Evolutionary conservation across 108 stramenopile species (phyloP), one percentile per base, ranked within the genome.

Genomic region (Epipyxis sp.): DNA sequence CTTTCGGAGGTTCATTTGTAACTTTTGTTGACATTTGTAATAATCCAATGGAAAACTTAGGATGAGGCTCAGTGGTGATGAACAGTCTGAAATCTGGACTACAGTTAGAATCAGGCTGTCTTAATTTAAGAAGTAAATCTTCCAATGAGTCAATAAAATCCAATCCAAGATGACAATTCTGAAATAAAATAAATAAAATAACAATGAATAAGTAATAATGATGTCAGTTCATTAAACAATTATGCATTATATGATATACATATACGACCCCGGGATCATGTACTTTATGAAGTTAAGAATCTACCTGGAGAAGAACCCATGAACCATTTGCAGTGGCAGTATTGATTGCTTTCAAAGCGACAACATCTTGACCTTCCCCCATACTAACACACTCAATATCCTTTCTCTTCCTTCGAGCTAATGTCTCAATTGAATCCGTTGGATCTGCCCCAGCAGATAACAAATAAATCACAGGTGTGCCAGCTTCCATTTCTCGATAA

Each of bases 361-460:
- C 69, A 13, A 78, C 72, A 44, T 87, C 87, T 59, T 87, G 83
- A 37, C 80, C 88, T 71, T 88, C 88, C 0, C 89, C 89, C 89
- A 90, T 90, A 40, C 78, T 69, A 1, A 90, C 86, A 76, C 83
- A 85, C 20, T 76, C 72, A 30, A 87, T 78, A 29, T 69, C 79
- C 25, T 69, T 69, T 62, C 82, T 80, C 37, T 85, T 85, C 35
- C 83, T 85, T 65, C 87, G 78, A 0, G 86, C 87, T 3, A 85
- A 77, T 37, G 69, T 43, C 59, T 90, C 85, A 29, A 89, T 78
- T 29, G 78, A 42, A 16, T 90, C 89, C 6, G 89, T 90, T n/a
- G 89, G 88, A 79, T 90, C 89, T 1, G 87, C 89, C 10, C 89
- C 89, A 0, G 88, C 83, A 43, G 82, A 84, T 27, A 87, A 59